Percentiles rank a stretch among this genome's conserved stretches.
Evolutionary conservation across 2,329 filamentous ascomycete species (phyloP).

Genomic region (Waltergamsia citrina): DNA sequence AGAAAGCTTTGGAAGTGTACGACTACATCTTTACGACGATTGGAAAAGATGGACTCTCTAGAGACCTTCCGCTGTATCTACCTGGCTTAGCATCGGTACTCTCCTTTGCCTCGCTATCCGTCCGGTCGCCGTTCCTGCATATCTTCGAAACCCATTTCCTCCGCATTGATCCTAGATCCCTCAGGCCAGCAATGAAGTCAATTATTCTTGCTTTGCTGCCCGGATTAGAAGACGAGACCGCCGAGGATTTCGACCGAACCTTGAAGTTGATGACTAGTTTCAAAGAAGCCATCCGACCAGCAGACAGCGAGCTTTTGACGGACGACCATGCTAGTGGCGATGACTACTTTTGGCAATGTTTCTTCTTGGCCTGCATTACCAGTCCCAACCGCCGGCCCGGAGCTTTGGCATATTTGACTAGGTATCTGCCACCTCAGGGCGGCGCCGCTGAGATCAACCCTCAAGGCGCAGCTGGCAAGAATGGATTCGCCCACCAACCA

Average conservation of each 20-base stretch:
- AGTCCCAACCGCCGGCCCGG: constrained; percentile 77
- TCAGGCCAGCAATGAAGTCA: constrained; percentile 84
- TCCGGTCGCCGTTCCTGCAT: constrained; percentile 76
- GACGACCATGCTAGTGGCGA: constrained; percentile 52
- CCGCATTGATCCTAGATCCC: constrained; percentile 55
- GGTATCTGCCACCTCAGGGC: constrained; percentile 53
- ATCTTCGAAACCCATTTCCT: constrained; percentile 77
- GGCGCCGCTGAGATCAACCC: constrained; percentile 8
- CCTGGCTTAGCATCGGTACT: constrained; percentile 83
- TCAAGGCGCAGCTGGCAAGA: constrained; percentile 5
- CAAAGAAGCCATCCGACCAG: constrained; percentile 55
- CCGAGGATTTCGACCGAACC: constrained; percentile 91
- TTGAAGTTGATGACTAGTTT: constrained; percentile 70
- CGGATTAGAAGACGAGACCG: constrained; percentile 89
- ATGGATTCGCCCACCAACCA: constrained; percentile 18
- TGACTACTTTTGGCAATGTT: constrained; percentile 96
- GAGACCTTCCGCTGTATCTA: constrained; percentile 78
- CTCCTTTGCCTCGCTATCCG: constrained; percentile 88
- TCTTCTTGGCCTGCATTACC: constrained; percentile 89
- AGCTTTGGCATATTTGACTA: constrained; percentile 75
- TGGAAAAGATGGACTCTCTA: constrained; percentile 68
- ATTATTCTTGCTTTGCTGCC: constrained; percentile 83
- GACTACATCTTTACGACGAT: constrained; percentile 80
- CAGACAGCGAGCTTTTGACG: constrained; percentile 38
- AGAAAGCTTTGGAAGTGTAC: constrained; percentile 94